These are phyloP conservation scores for Boletus barrowsii DNA, from an alignment of 768 basidiomycete genomes.

Conservation along the genomic window DNA sequence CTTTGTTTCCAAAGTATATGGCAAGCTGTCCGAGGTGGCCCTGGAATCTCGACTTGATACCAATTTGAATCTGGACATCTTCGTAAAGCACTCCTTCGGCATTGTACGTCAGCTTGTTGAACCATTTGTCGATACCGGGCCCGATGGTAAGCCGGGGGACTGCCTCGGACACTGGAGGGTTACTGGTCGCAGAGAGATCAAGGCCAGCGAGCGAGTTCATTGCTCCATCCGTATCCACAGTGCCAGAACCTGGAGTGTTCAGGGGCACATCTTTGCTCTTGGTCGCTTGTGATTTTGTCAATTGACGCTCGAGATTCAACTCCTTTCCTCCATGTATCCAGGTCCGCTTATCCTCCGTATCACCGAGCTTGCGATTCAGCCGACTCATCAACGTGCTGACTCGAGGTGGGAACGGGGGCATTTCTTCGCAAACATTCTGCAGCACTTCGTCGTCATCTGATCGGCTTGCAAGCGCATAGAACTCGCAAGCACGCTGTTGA, in stretches of 20 bases:
- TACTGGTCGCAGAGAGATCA: conserved; percentile 47
- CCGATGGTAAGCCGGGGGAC: conserved; percentile 57
- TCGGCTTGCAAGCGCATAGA: conserved; percentile 80
- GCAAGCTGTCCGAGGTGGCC: conserved; percentile 92
- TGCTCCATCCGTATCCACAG: conserved; percentile 49
- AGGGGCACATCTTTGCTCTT: conserved; percentile 31
- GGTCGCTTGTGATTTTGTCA: conserved; percentile 51
- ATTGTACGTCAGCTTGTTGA: conserved; percentile 74
- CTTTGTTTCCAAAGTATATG: conserved; percentile 95
- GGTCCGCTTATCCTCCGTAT: conserved; percentile 92
- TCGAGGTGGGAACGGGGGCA: conserved; percentile 97
- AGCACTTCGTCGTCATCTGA: conserved; percentile 90
- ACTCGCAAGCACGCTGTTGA: conserved; percentile 98
- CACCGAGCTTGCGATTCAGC: conserved; percentile 84
- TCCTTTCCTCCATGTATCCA: conserved; percentile 97
- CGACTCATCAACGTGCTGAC: conserved; percentile 86
- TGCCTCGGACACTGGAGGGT: conserved; percentile 14
- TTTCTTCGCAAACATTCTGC: conserved; percentile 95
- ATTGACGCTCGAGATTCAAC: conserved; percentile 75
- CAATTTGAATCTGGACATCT: conserved; percentile 92
- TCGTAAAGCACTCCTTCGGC: conserved; percentile 93
- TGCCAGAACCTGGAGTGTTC: conserved; percentile 36
- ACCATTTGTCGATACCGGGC: conserved; percentile 85
- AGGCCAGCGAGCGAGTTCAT: conserved; percentile 81
- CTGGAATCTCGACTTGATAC: conserved; percentile 95